phyloP scores from a whole-genome alignment of 2,329 filamentous ascomycete species.

The Grosmannia penicillata region DNA sequence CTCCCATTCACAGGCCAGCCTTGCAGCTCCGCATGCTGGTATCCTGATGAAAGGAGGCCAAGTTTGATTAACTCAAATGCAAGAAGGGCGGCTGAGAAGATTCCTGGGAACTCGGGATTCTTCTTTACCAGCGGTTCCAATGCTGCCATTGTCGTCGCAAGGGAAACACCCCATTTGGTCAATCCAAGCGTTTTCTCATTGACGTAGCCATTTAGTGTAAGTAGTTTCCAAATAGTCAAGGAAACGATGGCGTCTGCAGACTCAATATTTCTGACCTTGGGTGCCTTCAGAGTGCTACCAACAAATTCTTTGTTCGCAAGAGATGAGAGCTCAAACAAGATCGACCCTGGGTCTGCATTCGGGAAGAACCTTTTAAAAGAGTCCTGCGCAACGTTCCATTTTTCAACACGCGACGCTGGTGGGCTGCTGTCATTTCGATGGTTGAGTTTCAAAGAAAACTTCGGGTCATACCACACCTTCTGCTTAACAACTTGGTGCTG shows the following conservation, averaged over 20 bases:
- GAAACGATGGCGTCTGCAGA: constrained; percentile 50
- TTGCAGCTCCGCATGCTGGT: constrained; percentile 37
- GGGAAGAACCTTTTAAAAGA: constrained; percentile 34
- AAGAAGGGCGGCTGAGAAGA: constrained; percentile 67
- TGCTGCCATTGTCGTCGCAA: constrained; percentile 53
- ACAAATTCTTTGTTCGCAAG: constrained; percentile 57
- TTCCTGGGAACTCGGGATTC: constrained; percentile 26
- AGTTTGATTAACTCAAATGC: constrained; percentile 76
- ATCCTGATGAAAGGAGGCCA: constrained; percentile 59
- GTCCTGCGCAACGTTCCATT: constrained; percentile 60
- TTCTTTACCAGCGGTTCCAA: constrained; percentile 39
- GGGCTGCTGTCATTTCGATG: constrained; percentile 34
- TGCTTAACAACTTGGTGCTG: constrained; percentile 64
- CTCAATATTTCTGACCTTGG: constrained; percentile 38
- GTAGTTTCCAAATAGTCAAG: constrained; percentile 74
- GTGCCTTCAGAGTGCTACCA: constrained; percentile 49
- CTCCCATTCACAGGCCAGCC: constrained; percentile 39
- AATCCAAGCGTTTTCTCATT: constrained; percentile 57
- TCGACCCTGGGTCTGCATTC: constrained; percentile 26
- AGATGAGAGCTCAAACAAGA: constrained; percentile 49
- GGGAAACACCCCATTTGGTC: constrained; percentile 69
- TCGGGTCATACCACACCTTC: constrained; percentile 70
- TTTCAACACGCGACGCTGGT: constrained; percentile 31
- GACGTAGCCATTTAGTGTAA: constrained; percentile 78
- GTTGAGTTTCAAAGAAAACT: constrained; percentile 53